Base-by-base conservation (phyloP, 129 eudicot genomes). In the Gnaphalium uliginosum region DNA sequence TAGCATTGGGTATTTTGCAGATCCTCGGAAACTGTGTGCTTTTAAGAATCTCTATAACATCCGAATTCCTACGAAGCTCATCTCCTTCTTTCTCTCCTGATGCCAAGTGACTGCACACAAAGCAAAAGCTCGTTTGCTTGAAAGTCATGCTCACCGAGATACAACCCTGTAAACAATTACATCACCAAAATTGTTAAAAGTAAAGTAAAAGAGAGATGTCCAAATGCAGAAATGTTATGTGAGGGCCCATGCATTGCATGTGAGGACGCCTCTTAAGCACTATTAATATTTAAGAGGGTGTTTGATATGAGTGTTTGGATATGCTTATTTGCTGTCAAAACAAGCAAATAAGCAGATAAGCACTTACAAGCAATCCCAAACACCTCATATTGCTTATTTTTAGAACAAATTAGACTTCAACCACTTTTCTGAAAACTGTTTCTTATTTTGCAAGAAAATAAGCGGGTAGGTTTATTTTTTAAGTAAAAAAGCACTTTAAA, bases 71-170 rank as follows among this genome's bases (percentile, higher is more conserved):
- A 58, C 96, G 81, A 35, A 90, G 87, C 72, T 90, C 96, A 62
- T 90, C 96, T 11, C 96, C 96, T 74, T 90, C 96, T 81, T 87
- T 90, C 71, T 90, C 90, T 48, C 96, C 96, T 18, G 96, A 90
- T 2, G 96, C 92, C 69, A 90, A 73, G 83, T 90, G 96, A 78
- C 90, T 90, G 66, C 90, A 87, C 39, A 90, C 83, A 57, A 90
- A 87, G 87, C 92, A 90, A 67, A 90, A 87, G 79, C 89, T 90
- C 22, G 96, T 90, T 74, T 83, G 86, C 72, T 83, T 82, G 84
- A 90, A 75, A 32, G 83, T 76, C 92, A 90, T 76, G 74, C 96
- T 90, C 54, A 90, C 84, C 5, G 98, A 83, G 75, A 93, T 90
- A 58, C 96, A 93, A 65, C 98, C 98, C 98, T 93, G 82, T 65